Base-by-base conservation (phyloP, 805 yeast species). In the Barnettozyma californica region DNA sequence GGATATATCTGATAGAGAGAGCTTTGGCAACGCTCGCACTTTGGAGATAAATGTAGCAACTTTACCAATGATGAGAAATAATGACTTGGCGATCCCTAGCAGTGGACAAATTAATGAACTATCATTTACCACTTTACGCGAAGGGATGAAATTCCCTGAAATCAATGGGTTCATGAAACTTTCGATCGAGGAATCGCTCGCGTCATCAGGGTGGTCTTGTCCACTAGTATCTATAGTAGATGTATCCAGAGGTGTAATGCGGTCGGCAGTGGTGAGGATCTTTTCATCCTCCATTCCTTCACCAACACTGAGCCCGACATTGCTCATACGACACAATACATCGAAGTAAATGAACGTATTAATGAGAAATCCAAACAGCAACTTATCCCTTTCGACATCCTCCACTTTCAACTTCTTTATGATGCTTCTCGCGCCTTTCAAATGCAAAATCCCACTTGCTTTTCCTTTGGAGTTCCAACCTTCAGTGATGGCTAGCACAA, bases 331-430 rank as follows among this genome's bases (percentile, higher is more conserved):
- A 1, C 87, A 81, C 49, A 83, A 63, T 4, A 83, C 87, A 61
- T 83, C 87, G 54, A 79, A 75, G 61, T 83, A 83, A 40, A 81
- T 69, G 81, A 86, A 83, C n/a, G 78, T 73, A 56, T 83, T 56
- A 43, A 59, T 53, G 38, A 59, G 46, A 26, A 59, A 59, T 33
- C 46, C 50, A 52, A 53, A 59, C 3, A 57, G 41, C 9, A 56
- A 48, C 5, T 51, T 40, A 33, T 60, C 52, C 13, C 42, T 13
- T n/a, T 37, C 43, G 4, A 53, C 52, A 10, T 47, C 46, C 5
- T 48, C 29, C 2, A 47, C 45, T 9, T 53, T 53, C 36, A 72
- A 60, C 11, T 78, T 75, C 50, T 73, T 73, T 49, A 76, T 80
- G 76, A 83, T 77, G 11, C 80, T 73, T 50, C 76, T 73, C 4